A percentile compares a stretch with the other conserved stretches of the same genome.
Evolutionary conservation across 2,329 filamentous ascomycete genomes (phyloP).

Genomic region (Leptodontidium sp.): DNA sequence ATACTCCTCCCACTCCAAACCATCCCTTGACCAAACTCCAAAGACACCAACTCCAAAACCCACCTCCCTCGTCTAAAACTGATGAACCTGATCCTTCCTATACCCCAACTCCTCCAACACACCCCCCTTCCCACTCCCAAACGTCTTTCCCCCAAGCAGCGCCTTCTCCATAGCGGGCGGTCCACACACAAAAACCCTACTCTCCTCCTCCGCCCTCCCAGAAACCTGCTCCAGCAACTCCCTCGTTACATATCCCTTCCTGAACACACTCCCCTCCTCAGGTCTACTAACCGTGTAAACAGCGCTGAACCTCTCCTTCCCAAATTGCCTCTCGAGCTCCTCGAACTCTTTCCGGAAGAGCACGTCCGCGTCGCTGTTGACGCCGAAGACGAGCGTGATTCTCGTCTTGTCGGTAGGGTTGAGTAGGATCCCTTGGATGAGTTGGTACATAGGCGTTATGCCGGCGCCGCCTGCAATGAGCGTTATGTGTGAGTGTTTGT

Average conservation of each 20-base stretch:
- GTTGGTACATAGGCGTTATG: constrained; percentile 75
- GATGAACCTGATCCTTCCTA: constrained; percentile 63
- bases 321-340: constrained; percentile 56
- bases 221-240: constrained; percentile 61
- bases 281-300: constrained; percentile 65
- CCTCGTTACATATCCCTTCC: constrained; percentile 65
- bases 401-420: constrained; percentile 69
- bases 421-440: constrained; percentile 66
- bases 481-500: constrained; percentile 59
- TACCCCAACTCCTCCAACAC: constrained; percentile 66
- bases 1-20: neutral
- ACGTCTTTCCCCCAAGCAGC: constrained; percentile 50
- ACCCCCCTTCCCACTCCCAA: constrained; percentile 50
- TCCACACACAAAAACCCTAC: constrained; percentile 74
- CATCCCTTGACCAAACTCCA: neutral
- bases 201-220: constrained; percentile 50
- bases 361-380: constrained; percentile 70
- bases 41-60: neutral
- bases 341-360: constrained; percentile 64
- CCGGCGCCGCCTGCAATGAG: constrained; percentile 75
- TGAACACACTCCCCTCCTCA: constrained; percentile 50
- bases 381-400: constrained; percentile 71
- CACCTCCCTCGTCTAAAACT: constrained; percentile 53
- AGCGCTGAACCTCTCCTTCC: constrained; percentile 61
- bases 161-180: constrained; percentile 72